phyloP scores from a whole-genome alignment of 371 early-diverging fungal species.

The Haplosporangium sp. region DNA sequence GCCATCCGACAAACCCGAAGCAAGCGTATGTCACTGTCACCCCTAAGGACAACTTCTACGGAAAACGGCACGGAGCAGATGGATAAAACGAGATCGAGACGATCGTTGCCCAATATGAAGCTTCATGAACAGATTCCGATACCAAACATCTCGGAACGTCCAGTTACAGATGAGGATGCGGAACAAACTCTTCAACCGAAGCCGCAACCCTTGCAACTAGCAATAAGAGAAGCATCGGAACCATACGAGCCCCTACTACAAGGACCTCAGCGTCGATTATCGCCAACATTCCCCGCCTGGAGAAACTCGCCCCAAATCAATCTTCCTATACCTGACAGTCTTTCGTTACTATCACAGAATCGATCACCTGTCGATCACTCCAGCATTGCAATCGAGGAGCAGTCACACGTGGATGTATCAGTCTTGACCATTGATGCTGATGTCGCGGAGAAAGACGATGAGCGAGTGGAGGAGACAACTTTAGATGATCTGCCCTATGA shows the following conservation, averaged over 20 bases:
- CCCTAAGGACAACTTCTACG: not conserved
- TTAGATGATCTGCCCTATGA: too few relatives aligned
- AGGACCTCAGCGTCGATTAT: not conserved
- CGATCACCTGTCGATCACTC: not conserved
- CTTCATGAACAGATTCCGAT: not conserved
- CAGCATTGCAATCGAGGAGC: too few relatives aligned
- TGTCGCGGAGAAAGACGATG: too few relatives aligned
- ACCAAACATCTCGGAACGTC: not conserved
- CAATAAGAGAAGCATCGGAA: not conserved
- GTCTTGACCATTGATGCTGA: too few relatives aligned
- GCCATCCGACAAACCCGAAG: not conserved
- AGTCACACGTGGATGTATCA: too few relatives aligned
- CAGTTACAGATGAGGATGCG: not conserved
- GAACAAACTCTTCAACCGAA: not conserved
- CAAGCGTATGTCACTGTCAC: constrained; percentile 4
- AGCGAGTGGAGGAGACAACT: too few relatives aligned
- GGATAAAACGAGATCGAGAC: constrained; percentile 1
- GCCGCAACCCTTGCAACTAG: too few relatives aligned
- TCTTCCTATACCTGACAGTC: constrained; percentile 14
- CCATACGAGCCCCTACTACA: not conserved
- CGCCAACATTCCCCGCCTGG: constrained; percentile 10
- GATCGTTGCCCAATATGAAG: constrained; percentile 13
- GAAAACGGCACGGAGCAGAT: not conserved
- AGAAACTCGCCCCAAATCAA: constrained; percentile 26
- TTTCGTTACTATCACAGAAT: not conserved